Percentiles rank a stretch among this genome's conserved stretches.
Conservation (phyloP, 2,329 filamentous ascomycete genomes). For the Neofusicoccum umdonicola region DNA sequence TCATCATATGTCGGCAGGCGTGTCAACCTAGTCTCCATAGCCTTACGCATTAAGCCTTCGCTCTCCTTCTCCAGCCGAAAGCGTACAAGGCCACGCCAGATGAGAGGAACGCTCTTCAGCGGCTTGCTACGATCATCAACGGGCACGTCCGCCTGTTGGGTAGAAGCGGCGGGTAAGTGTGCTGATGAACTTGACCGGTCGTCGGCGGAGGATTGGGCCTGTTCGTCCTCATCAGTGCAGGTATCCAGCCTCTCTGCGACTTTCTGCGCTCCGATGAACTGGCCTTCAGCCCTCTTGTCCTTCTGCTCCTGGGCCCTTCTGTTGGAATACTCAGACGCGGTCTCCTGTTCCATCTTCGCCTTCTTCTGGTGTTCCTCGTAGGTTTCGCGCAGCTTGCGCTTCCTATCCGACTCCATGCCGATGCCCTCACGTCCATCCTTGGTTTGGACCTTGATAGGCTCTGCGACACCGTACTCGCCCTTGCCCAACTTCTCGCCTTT, state of each 20-base stretch:
- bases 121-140: conserved; percentile 44
- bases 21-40: conserved; percentile 64
- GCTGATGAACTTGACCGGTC: too few relatives aligned
- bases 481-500: conserved; percentile 72
- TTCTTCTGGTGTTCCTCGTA: conserved; percentile 31
- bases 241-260: conserved; percentile 75
- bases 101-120: conserved; percentile 67
- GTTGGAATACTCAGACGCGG: conserved; percentile 36
- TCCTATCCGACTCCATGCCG: conserved; percentile 74
- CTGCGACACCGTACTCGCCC: conserved; percentile 53
- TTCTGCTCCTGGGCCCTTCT: conserved; percentile 33
- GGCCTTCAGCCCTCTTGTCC: conserved; percentile 56
- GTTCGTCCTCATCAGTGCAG: conserved; percentile 41
- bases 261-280: conserved; percentile 75
- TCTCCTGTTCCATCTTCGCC: conserved; percentile 47
- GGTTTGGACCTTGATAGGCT: conserved; percentile 73
- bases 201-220: conserved; percentile 18
- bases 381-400: conserved; percentile 60
- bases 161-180: not conserved
- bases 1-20: conserved; percentile 67
- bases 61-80: conserved; percentile 68
- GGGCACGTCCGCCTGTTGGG: conserved; percentile 16
- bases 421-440: conserved; percentile 82
- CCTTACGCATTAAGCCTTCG: conserved; percentile 62
- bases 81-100: conserved; percentile 75